Evolutionary conservation across 805 yeast genomes (phyloP).

Genomic region (Kuraishia molischiana): DNA sequence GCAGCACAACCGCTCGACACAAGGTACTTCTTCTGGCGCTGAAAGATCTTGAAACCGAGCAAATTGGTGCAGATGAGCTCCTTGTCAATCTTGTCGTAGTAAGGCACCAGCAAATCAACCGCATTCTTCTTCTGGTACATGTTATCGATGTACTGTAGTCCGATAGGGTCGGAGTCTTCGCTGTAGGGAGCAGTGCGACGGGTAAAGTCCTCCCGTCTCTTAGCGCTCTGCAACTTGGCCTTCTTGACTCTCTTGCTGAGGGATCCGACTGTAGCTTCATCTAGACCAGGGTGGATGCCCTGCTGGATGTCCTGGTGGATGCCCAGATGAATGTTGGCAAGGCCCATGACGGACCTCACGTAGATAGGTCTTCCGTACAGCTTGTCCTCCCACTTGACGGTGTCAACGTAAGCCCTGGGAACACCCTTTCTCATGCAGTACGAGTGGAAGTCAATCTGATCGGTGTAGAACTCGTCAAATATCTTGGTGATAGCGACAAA

Average conservation of each 20-base stretch:
- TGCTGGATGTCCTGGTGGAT: slow-evolving; percentile 13
- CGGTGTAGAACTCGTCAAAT: slow-evolving; percentile 63
- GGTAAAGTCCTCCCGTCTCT: slow-evolving; percentile 45
- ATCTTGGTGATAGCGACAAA: slow-evolving; percentile 55
- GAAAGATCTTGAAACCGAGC: slow-evolving; percentile 34
- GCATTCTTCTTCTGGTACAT: slow-evolving; percentile 23
- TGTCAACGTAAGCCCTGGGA: slow-evolving; percentile 68
- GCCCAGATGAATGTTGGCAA: slow-evolving; percentile 46
- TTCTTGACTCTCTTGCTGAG: slow-evolving; percentile 30
- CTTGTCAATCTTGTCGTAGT: slow-evolving; percentile 25
- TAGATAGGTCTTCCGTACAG: slow-evolving; percentile 63
- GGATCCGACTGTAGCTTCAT: background rate
- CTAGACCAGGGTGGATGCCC: background rate
- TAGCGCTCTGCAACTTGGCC: slow-evolving; percentile 45
- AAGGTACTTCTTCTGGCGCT: slow-evolving; percentile 28
- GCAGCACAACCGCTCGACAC: slow-evolving; percentile 34
- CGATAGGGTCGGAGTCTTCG: slow-evolving; percentile 53
- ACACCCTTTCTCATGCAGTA: slow-evolving; percentile 90
- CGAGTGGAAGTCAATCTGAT: slow-evolving; percentile 91
- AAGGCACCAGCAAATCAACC: slow-evolving; percentile 28
- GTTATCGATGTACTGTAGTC: slow-evolving; percentile 27
- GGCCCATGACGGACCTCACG: slow-evolving; percentile 59
- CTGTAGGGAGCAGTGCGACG: slow-evolving; percentile 26
- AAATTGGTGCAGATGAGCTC: slow-evolving; percentile 28
- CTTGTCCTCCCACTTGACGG: slow-evolving; percentile 75